Evolutionary conservation across 352 stramenopile species (phyloP).

Genomic region (Halophytophthora batemanensis): DNA sequence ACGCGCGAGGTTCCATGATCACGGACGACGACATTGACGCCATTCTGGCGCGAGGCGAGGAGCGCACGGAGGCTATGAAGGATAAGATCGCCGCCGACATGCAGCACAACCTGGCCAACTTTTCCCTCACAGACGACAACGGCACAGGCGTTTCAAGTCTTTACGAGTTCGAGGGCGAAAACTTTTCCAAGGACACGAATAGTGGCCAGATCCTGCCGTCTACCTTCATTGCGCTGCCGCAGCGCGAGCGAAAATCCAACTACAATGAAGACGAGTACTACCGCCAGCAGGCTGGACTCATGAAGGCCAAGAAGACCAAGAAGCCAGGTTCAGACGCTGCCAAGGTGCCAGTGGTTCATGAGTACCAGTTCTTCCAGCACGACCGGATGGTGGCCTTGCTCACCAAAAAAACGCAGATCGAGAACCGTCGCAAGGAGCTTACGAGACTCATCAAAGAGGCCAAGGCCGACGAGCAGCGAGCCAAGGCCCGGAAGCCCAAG

Average conservation of each 20-base stretch:
- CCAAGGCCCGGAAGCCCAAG: conserved; percentile 78
- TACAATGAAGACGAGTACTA: conserved; percentile 99
- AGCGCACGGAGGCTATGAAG: conserved; percentile 89
- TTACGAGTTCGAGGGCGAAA: conserved; percentile 89
- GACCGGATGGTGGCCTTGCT: conserved; percentile 85
- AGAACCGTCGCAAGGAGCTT: conserved; percentile 88
- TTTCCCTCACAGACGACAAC: conserved; percentile 91
- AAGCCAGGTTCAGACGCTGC: conserved; percentile 84
- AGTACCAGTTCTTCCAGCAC: conserved; percentile 96
- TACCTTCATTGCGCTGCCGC: conserved; percentile 85
- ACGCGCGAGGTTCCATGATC: conserved; percentile 84
- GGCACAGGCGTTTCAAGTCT: conserved; percentile 71
- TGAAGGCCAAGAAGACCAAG: conserved; percentile 87
- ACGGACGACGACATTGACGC: conserved; percentile 93
- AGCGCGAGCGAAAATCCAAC: conserved; percentile 87
- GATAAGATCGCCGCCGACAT: conserved; percentile 88
- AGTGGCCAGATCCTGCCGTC: conserved; percentile 82
- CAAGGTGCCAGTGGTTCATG: conserved; percentile 90
- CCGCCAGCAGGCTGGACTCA: conserved; percentile 75
- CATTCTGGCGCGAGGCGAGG: conserved; percentile 88
- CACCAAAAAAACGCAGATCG: conserved; percentile 83
- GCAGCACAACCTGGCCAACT: conserved; percentile 96
- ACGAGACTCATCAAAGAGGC: conserved; percentile 79
- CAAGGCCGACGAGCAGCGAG: conserved; percentile 72
- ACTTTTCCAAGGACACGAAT: conserved; percentile 86